Percentiles rank a stretch among this genome's conserved stretches.
Evolutionary conservation across 192 early-diverging fungal genomes (phyloP).

Genomic region (Rhizophlyctis rosea): DNA sequence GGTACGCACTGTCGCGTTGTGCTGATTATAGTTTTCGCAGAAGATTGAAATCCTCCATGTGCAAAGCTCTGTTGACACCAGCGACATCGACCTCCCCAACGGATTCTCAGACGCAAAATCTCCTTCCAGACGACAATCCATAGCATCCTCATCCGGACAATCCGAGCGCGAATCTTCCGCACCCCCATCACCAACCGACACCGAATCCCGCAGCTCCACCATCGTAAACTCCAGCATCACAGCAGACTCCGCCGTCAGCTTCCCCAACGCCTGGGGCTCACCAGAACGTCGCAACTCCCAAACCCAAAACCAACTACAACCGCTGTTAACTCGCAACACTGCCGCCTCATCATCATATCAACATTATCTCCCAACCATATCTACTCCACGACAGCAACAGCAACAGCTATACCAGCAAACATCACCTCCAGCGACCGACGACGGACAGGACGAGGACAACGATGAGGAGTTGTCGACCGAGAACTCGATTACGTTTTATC

Average conservation of each 20-base stretch:
- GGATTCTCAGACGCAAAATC: not conserved
- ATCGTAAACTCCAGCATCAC: not conserved
- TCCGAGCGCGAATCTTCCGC: no score
- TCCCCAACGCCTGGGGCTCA: not conserved
- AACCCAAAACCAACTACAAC: not conserved
- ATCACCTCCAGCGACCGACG: no score
- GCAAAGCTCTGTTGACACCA: not conserved
- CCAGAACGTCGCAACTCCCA: slow-evolving; percentile 4
- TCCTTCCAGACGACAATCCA: not conserved
- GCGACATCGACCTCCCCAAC: not conserved
- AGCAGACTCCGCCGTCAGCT: not conserved
- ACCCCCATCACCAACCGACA: not conserved
- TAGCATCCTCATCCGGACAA: not conserved
- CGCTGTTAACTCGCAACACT: not conserved
- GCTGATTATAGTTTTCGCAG: not conserved
- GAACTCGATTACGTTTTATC: slow-evolving; percentile 40
- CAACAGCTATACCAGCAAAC: not conserved
- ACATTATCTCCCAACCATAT: not conserved
- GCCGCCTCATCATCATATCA: not conserved
- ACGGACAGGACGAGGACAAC: slow-evolving; percentile 13
- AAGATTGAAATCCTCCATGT: not conserved
- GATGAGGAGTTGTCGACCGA: slow-evolving; percentile 25
- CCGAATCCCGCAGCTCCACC: not conserved
- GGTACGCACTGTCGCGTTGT: not conserved
- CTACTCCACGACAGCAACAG: not conserved